Conservation (phyloP, 2,329 filamentous ascomycete genomes). For the Truncatella angustata region DNA sequence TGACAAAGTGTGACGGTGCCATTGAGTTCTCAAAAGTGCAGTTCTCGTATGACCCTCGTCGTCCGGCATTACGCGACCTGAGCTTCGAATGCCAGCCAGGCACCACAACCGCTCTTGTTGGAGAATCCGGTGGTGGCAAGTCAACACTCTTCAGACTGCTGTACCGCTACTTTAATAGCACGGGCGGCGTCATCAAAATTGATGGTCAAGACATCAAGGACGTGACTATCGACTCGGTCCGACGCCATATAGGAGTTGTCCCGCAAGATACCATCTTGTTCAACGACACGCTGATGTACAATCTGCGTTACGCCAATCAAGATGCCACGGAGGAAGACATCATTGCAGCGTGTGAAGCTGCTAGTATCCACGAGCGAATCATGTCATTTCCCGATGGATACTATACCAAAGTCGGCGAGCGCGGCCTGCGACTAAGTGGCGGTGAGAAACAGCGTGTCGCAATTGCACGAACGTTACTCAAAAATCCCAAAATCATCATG, state of each 20-base stretch:
- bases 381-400: constrained; percentile 86
- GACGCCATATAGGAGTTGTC: constrained; percentile 89
- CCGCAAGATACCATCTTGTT: constrained; percentile 95
- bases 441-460: constrained; percentile 93
- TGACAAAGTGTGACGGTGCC: constrained; percentile 72
- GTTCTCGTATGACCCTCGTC: constrained; percentile 86
- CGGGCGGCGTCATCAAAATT: constrained; percentile 75
- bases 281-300: constrained; percentile 94
- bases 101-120: constrained; percentile 92
- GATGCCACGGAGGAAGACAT: constrained; percentile 78
- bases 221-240: constrained; percentile 89
- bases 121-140: constrained; percentile 95
- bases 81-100: constrained; percentile 84
- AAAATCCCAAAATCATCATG: constrained; percentile 88
- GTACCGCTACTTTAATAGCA: constrained; percentile 92
- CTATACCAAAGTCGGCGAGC: constrained; percentile 85
- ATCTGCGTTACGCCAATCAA: constrained; percentile 85
- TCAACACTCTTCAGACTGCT: constrained; percentile 94
- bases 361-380: constrained; percentile 91
- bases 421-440: constrained; percentile 81
- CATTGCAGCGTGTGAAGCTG: constrained; percentile 76
- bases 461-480: constrained; percentile 89
- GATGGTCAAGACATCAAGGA: constrained; percentile 83
- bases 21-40: constrained; percentile 86
- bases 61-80: constrained; percentile 79